Evolutionary conservation across 129 eudicot species (phyloP), one percentile per base, ranked within the genome.

Genomic region (Tagetes patula): DNA sequence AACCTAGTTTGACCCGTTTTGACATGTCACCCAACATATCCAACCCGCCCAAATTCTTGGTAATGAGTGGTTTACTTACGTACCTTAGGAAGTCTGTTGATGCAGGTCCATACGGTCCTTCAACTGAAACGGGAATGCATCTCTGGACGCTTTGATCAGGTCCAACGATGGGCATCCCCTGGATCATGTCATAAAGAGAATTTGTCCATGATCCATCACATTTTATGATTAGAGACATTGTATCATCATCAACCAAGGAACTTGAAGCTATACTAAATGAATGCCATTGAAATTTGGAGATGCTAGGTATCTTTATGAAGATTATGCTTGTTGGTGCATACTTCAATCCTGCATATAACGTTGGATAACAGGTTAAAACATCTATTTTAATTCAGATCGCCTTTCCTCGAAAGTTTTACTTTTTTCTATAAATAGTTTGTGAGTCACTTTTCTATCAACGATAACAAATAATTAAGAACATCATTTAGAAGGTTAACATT

Each of bases 61-160:
- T 58, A 20, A 45, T 0, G 13, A 12, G 32, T 46, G 30, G 33
- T 61, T 41, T 42, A 71, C 33, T 47, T 53, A 30, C 9, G 32
- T 77, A 84, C 98, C 96, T 94, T 72, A 87, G 69, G 69, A 86
- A 90, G 52, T 80, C 83, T 13, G 75, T 67, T 42, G 97, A 83
- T 45, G 83, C 69, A 3, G 99, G 97, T 75, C 99, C 97, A 77
- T 95, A 90, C 5, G 99, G 99, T 36, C 97, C 99, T 85, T 88
- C 96, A 3, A 88, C 50, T 2, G 85, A 87, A 86, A 95, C 77
- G 12, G 86, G 84, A 66, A 95, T 83, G 65, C 87, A 79, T 72
- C 64, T 62, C 3, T 64, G 70, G 37, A 12, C 65, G 30, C 63
- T 76, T 68, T 55, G 86, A 49, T 79, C 77, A 60, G 75, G 80